These are phyloP conservation scores for Kluyveromyces lactis DNA, from an alignment of 805 yeast genomes.

Conservation along the genomic window DNA sequence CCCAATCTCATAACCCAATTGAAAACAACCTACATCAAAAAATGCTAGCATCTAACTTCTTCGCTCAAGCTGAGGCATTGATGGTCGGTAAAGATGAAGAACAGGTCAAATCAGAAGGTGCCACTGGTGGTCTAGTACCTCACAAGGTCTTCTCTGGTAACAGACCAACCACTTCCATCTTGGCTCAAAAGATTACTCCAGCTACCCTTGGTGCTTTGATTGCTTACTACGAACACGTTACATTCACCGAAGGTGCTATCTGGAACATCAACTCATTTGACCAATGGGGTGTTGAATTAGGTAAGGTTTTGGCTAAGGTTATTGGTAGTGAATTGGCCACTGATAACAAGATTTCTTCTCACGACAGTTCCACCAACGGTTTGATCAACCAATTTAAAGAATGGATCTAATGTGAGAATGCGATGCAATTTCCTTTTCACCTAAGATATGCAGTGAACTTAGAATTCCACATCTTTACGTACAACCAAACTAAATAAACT, in stretches of 20 bases:
- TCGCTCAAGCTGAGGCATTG: constrained; percentile 96
- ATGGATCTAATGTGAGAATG: constrained; percentile 49
- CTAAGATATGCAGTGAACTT: neutral
- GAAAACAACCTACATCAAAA: constrained; percentile 89
- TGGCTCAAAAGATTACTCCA: constrained; percentile 93
- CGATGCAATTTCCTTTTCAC: no score
- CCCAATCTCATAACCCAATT: constrained; percentile 96
- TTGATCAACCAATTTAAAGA: constrained; percentile 91
- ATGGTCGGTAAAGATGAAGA: constrained; percentile 90
- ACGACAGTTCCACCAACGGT: constrained; percentile 87
- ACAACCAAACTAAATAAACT: no score
- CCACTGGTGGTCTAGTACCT: constrained; percentile 76
- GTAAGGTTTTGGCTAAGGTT: constrained; percentile 94
- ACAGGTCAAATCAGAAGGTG: constrained; percentile 83
- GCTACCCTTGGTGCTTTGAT: constrained; percentile 93
- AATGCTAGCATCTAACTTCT: constrained; percentile 98
- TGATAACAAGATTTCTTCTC: constrained; percentile 46
- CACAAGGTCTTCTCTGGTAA: constrained; percentile 97
- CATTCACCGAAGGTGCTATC: constrained; percentile 97
- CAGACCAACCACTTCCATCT: constrained; percentile 97
- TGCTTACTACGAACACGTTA: constrained; percentile 95
- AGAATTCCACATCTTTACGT: no score
- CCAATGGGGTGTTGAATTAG: constrained; percentile 99
- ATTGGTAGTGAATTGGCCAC: constrained; percentile 83
- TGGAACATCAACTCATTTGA: constrained; percentile 99